A percentile compares a stretch with the other conserved stretches of the same genome.
Evolutionary conservation across 768 basidiomycete species (phyloP).

Genomic region (Suillus brevipes): DNA sequence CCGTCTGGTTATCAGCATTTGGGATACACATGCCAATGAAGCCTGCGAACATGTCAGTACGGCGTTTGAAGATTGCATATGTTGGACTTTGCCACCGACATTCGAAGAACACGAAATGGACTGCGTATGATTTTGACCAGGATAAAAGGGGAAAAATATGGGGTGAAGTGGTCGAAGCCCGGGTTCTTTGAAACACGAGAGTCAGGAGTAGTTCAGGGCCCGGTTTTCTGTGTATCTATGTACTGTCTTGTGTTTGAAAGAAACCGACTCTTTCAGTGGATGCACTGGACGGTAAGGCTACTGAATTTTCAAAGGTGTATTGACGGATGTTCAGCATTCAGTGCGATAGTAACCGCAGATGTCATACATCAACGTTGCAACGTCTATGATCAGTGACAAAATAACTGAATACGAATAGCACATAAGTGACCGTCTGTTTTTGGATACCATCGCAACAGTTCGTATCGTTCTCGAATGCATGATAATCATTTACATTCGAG

Average conservation of each 20-base stretch:
- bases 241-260: not conserved
- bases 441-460: not conserved
- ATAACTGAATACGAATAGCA: not conserved
- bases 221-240: not conserved
- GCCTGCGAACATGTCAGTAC: not conserved
- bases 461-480: not conserved
- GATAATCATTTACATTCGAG: not conserved
- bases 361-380: not conserved
- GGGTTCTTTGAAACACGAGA: not conserved
- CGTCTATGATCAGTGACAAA: not conserved
- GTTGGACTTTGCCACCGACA: not conserved
- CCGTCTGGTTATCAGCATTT: not conserved
- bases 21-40: not conserved
- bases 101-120: not conserved
- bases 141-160: not conserved
- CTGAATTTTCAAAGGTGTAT: not conserved
- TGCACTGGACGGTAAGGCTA: not conserved
- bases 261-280: not conserved
- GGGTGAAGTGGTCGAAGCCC: not conserved
- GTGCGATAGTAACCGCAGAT: not conserved
- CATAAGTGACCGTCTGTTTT: not conserved
- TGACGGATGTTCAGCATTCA: not conserved
- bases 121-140: not conserved
- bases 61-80: not conserved
- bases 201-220: not conserved